Percentiles rank a stretch among this genome's conserved stretches.
These are phyloP conservation scores for Lolium perenne DNA, from an alignment of 176 grass and related monocot genomes.

Conservation along the genomic window DNA sequence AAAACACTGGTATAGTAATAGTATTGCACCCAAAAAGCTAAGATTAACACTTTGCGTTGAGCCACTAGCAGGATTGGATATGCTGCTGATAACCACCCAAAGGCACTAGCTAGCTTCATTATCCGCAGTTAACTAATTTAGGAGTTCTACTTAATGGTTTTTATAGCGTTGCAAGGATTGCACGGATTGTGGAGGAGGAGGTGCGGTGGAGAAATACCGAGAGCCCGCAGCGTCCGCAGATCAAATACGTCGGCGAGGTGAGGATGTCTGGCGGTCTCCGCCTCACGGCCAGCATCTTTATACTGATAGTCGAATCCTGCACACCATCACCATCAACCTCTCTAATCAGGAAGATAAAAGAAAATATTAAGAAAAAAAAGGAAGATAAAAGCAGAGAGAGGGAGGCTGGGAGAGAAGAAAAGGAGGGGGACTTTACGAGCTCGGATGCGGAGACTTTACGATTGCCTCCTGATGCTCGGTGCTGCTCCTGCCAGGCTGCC, in stretches of 20 bases:
- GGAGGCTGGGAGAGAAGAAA: neutral
- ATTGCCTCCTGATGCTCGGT: neutral
- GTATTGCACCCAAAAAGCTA: too few relatives aligned
- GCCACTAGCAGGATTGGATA: too few relatives aligned
- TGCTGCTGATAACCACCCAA: too few relatives aligned
- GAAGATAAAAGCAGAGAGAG: neutral
- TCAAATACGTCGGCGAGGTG: neutral
- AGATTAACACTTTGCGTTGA: too few relatives aligned
- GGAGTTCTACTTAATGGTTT: neutral
- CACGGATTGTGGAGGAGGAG: neutral
- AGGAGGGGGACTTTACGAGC: neutral
- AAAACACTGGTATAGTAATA: too few relatives aligned
- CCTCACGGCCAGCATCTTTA: neutral
- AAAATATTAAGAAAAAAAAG: neutral
- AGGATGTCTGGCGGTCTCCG: neutral
- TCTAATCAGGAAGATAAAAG: neutral
- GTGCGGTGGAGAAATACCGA: neutral
- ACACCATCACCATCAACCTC: neutral
- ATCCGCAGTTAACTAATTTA: neutral
- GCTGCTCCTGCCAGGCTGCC: neutral
- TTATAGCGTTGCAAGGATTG: neutral
- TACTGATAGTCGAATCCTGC: neutral
- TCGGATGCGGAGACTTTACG: neutral
- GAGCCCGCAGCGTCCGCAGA: neutral
- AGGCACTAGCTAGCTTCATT: neutral